A percentile compares a stretch with the other conserved stretches of the same genome.
Evolutionary conservation across 108 stramenopile species (phyloP).

Genomic region (Schizochytrium sp.): DNA sequence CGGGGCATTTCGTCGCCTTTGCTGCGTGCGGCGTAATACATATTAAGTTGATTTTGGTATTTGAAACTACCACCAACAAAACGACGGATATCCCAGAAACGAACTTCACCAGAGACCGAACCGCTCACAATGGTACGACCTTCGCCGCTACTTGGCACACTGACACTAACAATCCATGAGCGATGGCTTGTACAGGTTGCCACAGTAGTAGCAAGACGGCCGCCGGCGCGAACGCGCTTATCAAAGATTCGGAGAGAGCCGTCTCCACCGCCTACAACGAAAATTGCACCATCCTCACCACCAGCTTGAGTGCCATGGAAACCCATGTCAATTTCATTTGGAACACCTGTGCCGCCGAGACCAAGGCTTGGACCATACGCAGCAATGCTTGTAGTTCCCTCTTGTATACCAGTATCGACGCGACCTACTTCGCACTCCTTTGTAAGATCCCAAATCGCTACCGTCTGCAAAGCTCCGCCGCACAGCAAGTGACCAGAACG

Average conservation of each 20-base stretch:
- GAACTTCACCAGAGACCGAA: constrained; percentile 85
- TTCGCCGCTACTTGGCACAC: constrained; percentile 1
- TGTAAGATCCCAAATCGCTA: constrained; percentile 91
- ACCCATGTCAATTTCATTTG: constrained; percentile 29
- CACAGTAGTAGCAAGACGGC: constrained; percentile 25
- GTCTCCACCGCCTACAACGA: constrained; percentile 90
- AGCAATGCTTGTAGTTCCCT: constrained; percentile 85
- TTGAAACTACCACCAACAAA: neutral
- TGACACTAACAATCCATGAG: constrained; percentile 53
- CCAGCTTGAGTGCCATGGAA: constrained; percentile 34
- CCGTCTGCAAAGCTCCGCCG: constrained; percentile 83
- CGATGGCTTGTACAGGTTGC: neutral
- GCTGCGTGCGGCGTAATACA: constrained; percentile 12
- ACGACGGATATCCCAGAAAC: constrained; percentile 89
- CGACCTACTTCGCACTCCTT: constrained; percentile 78
- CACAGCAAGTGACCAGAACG: constrained; percentile 81
- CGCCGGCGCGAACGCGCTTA: constrained; percentile 73
- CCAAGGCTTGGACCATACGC: constrained; percentile 76
- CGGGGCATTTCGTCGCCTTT: neutral
- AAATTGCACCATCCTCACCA: constrained; percentile 76
- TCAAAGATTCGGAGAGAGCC: constrained; percentile 89
- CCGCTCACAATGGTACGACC: constrained; percentile 84
- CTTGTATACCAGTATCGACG: constrained; percentile 76
- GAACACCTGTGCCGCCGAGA: constrained; percentile 30
- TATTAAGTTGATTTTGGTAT: constrained; percentile 5